Evolutionary conservation across 306 rosid genomes (phyloP), one percentile per base, ranked within the genome.

Genomic region (Bauhinia variegata): DNA sequence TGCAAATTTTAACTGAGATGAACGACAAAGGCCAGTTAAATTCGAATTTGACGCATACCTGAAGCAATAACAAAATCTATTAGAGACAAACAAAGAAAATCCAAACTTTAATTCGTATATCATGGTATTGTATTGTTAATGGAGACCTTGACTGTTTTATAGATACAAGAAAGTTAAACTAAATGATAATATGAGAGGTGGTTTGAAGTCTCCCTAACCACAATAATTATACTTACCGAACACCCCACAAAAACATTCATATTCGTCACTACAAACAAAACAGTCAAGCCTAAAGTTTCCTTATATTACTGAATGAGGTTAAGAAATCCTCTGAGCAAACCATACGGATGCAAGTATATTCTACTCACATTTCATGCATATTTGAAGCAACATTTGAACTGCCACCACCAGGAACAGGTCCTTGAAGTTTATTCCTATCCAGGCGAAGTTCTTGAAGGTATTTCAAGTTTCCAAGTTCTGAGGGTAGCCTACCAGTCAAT

Each of bases 401-500:
- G 54, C 75, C 66, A 23, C 80, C 81, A 49, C 85, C 90, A 51
- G 89, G 98, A 85, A 93, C 31, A 12, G 80, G 51, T 70, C 99
- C 99, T 75, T 80, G 97, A 69, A 93, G 81, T 80, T 70, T 89
- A 80, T 93, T 93, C 80, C 99, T 84, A 79, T 88, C 97, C 73
- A 93, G 68, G 78, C 79, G 65, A 79, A 93, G 87, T 68, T 90
- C 96, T 83, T 81, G 63, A 65, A 93, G 97, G 75, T 75, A 51
- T 59, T 43, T 81, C 92, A 93, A 83, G 56, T 86, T 86, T 23
- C 96, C 96, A 72, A 93, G 78, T 72, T 82, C 86, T 5, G 78
- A 46, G 57, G 96, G 97, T 71, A 93, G 71, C 64, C 47, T 67
- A 32, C 96, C 97, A 14, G 95, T 78, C 84, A 93, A 77, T 58